A percentile compares a stretch with the other conserved stretches of the same genome.
Conservation (phyloP, 2,329 filamentous ascomycete species). For the Hypoxylon rubiginosum region DNA sequence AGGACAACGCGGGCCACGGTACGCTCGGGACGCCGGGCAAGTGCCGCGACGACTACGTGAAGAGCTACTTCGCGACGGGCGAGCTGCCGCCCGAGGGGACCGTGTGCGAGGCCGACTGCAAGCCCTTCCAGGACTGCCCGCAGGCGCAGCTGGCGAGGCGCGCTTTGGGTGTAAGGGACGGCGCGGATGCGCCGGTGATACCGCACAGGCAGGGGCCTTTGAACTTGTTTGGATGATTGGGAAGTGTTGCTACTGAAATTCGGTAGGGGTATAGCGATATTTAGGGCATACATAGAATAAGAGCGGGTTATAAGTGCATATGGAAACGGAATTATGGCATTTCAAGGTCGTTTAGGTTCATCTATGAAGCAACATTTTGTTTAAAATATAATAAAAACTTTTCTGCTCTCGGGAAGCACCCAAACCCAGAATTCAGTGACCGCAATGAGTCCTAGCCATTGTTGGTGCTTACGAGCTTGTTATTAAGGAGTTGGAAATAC, state of each 20-base stretch:
- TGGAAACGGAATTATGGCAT: background rate
- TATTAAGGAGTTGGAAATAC: no score
- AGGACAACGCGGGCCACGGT: conserved; percentile 44
- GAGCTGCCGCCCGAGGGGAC: conserved; percentile 30
- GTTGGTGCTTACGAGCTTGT: no score
- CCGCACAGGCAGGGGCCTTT: conserved; percentile 3
- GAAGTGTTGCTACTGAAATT: background rate
- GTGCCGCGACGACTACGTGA: conserved; percentile 30
- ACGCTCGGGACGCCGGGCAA: conserved; percentile 19
- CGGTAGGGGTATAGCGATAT: background rate
- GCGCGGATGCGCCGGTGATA: background rate
- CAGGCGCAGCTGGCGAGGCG: background rate
- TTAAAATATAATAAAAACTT: background rate
- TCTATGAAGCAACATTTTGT: background rate
- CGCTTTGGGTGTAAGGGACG: background rate
- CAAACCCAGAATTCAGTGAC: no score
- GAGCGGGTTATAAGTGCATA: background rate
- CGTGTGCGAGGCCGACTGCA: conserved; percentile 38
- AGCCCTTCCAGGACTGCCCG: conserved; percentile 42
- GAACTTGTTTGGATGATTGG: background rate
- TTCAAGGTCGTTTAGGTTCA: background rate
- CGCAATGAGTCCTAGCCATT: no score
- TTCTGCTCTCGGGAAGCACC: no score
- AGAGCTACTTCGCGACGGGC: conserved; percentile 28
- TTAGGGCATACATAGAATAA: no score